Evolutionary conservation across 2,329 filamentous ascomycete species (phyloP).

Genomic region (Fusarium cicatricum): DNA sequence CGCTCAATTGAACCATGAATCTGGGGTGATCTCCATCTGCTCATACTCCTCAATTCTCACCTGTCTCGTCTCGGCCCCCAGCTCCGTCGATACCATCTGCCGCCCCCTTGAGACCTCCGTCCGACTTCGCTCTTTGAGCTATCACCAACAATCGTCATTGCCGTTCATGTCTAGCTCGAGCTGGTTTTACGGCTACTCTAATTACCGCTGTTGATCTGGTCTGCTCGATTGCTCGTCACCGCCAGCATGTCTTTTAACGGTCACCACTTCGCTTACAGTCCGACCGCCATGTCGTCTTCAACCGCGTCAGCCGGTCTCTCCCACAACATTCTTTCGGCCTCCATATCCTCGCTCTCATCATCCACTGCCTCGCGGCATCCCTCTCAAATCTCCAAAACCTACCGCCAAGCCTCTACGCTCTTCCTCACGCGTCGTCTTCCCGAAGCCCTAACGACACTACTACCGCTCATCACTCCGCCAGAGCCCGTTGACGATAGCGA

Average conservation of each 20-base stretch:
- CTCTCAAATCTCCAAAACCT: conserved; percentile 86
- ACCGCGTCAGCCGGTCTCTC: conserved; percentile 52
- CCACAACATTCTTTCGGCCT: conserved; percentile 66
- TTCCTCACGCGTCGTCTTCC: conserved; percentile 93
- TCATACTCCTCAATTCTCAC: conserved; percentile 15
- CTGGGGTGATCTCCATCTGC: conserved; percentile 25
- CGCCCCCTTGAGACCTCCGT: conserved; percentile 10
- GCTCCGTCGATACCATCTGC: conserved; percentile 15
- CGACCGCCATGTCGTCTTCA: conserved; percentile 49
- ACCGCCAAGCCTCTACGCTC: conserved; percentile 91
- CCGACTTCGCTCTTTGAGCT: conserved; percentile 7
- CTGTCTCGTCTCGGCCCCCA: conserved; percentile 10
- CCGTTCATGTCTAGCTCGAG: conserved; percentile 26
- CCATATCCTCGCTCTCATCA: conserved; percentile 74
- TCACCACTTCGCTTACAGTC: conserved; percentile 55
- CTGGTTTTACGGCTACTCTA: conserved; percentile 6
- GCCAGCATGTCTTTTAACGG: conserved; percentile 55
- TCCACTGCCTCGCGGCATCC: conserved; percentile 68
- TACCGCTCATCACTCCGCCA: conserved; percentile 77
- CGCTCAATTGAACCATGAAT: conserved; percentile 34
- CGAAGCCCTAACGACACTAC: conserved; percentile 85
- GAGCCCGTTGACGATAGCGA: conserved; percentile 59
- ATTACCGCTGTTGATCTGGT: conserved; percentile 9
- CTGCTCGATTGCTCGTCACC: conserved; percentile 3
- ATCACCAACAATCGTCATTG: conserved; percentile 12